Percentiles rank a stretch among this genome's conserved stretches.
Conservation (phyloP, 2,329 filamentous ascomycete species). For the Claviceps arundinis region DNA sequence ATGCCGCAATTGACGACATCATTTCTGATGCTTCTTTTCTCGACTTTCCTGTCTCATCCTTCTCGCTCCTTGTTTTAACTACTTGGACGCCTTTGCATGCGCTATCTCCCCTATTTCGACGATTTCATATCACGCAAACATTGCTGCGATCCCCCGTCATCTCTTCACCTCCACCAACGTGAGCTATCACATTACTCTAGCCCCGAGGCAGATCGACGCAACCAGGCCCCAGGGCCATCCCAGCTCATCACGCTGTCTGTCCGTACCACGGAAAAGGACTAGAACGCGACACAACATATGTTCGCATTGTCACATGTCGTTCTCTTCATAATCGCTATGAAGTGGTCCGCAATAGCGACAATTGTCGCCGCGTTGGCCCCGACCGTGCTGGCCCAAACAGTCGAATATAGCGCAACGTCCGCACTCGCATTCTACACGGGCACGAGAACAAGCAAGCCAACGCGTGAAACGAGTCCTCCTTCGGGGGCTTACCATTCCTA, state of each 20-base stretch:
- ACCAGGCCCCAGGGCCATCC: too few relatives aligned
- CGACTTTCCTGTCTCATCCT: neutral
- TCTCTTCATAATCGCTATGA: slow-evolving; percentile 10
- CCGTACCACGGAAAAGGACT: neutral
- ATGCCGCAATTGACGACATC: neutral
- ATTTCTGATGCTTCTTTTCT: neutral
- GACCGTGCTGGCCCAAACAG: slow-evolving; percentile 12
- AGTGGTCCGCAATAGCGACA: slow-evolving; percentile 7
- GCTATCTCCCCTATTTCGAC: neutral
- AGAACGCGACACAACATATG: neutral
- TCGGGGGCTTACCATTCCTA: slow-evolving; percentile 32
- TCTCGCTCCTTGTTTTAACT: neutral
- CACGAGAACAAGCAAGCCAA: slow-evolving; percentile 23
- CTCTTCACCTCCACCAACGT: neutral
- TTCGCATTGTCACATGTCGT: slow-evolving; percentile 8
- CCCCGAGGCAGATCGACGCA: too few relatives aligned
- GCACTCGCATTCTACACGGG: slow-evolving; percentile 24
- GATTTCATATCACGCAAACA: too few relatives aligned
- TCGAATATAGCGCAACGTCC: slow-evolving; percentile 19
- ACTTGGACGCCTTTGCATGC: neutral
- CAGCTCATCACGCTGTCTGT: neutral
- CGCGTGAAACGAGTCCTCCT: slow-evolving; percentile 25
- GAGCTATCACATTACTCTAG: neutral
- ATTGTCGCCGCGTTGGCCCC: slow-evolving; percentile 10
- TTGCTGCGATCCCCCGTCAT: neutral